Percentiles rank a stretch among this genome's conserved stretches.
Evolutionary conservation across 805 yeast species (phyloP).

Genomic region (Pichia kluyveri): DNA sequence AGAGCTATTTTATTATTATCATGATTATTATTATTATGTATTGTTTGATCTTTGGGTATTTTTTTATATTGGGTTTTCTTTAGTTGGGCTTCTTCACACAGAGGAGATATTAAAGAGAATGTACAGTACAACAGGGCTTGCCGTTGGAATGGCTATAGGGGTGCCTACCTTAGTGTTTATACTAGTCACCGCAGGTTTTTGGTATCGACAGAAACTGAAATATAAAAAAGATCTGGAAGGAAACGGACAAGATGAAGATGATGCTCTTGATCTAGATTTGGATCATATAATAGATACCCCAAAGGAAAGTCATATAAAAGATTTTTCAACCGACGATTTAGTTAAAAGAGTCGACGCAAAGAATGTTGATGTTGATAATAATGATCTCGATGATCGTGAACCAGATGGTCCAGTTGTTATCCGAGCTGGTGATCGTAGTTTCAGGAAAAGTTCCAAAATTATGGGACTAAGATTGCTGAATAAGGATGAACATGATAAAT

Average conservation of each 20-base stretch:
- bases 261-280: constrained; percentile 29
- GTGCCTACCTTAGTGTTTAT: constrained; percentile 36
- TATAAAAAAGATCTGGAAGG: constrained; percentile 29
- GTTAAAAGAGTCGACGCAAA: not conserved
- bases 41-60: no score
- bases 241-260: constrained; percentile 27
- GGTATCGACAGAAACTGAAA: constrained; percentile 30
- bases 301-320: not conserved
- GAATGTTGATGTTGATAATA: not conserved
- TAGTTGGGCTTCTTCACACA: no score
- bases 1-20: no score
- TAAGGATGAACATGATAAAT: not conserved
- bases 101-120: not conserved
- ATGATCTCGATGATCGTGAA: no score
- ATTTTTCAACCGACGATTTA: constrained; percentile 1
- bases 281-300: constrained; percentile 20
- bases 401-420: not conserved
- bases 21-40: no score
- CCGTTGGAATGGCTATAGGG: constrained; percentile 48
- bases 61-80: no score
- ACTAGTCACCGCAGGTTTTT: constrained; percentile 26
- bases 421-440: constrained; percentile 6
- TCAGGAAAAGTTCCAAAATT: constrained; percentile 18
- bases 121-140: constrained; percentile 21
- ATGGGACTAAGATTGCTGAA: constrained; percentile 19